Conservation (phyloP, 805 yeast species). For the Maudiozyma pseudohumilis region DNA sequence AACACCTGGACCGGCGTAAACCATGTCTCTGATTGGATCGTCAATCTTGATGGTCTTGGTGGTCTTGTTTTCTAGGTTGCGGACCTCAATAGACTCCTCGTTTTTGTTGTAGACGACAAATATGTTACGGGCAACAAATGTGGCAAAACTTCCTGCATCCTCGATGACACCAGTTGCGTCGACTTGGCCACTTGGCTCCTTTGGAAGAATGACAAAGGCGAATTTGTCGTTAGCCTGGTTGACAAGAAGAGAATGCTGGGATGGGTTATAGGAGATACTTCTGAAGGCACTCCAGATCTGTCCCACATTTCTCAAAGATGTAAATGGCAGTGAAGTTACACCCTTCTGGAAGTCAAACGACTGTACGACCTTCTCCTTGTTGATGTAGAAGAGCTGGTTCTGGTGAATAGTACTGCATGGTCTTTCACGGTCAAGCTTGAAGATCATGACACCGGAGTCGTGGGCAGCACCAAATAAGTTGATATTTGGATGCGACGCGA, state of each 20-base stretch:
- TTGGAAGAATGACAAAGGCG: conserved; percentile 69
- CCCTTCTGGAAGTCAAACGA: conserved; percentile 58
- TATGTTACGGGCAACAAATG: conserved; percentile 90
- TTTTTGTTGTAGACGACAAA: conserved; percentile 70
- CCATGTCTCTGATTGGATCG: conserved; percentile 57
- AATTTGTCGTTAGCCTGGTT: conserved; percentile 61
- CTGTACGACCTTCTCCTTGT: conserved; percentile 80
- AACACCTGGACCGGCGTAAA: conserved; percentile 73
- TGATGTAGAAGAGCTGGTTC: conserved; percentile 65
- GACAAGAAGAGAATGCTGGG: conserved; percentile 77
- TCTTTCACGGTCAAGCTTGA: conserved; percentile 93
- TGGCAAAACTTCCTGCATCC: conserved; percentile 78
- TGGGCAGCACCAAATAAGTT: conserved; percentile 94
- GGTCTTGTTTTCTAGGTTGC: conserved; percentile 69
- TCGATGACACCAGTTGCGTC: conserved; percentile 75
- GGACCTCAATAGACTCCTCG: conserved; percentile 62
- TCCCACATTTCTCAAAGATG: conserved; percentile 77
- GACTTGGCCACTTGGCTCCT: conserved; percentile 84
- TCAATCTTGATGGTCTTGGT: conserved; percentile 76
- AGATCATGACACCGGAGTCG: conserved; percentile 95
- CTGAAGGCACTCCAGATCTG: conserved; percentile 79
- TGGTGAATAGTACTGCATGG: conserved; percentile 64
- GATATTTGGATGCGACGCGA: conserved; percentile 80
- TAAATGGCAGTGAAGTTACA: conserved; percentile 63
- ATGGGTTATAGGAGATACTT: conserved; percentile 80